phyloP scores from a whole-genome alignment of 2,329 filamentous ascomycete species.

The Endothia cerciana region DNA sequence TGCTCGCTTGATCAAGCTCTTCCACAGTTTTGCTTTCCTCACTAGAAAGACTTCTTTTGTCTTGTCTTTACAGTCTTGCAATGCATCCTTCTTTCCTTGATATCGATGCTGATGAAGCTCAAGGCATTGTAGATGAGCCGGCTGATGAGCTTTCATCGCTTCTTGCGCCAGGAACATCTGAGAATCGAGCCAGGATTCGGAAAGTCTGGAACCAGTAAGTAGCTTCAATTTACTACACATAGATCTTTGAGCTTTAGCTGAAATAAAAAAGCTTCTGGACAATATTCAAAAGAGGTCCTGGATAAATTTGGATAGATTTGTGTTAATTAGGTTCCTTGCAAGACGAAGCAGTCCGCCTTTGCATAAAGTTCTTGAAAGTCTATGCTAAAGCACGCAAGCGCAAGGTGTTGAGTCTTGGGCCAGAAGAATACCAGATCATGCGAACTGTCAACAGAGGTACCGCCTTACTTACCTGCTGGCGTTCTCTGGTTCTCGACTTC shows the following conservation, averaged over 20 bases:
- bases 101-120: conserved; percentile 8
- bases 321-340: neutral
- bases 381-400: neutral
- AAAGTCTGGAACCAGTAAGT: conserved; percentile 12
- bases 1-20: neutral
- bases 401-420: neutral
- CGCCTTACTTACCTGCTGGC: too few relatives aligned
- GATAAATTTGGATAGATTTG: conserved; percentile 7
- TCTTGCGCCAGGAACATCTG: neutral
- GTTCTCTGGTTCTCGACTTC: too few relatives aligned
- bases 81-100: conserved; percentile 2
- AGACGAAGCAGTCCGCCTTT: neutral
- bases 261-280: neutral
- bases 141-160: neutral
- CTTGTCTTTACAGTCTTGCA: too few relatives aligned
- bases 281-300: neutral
- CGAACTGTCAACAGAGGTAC: neutral
- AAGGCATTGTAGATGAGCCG: neutral
- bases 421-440: neutral
- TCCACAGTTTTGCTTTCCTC: neutral
- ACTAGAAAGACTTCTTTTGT: too few relatives aligned
- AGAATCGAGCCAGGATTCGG: neutral
- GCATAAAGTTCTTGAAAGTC: neutral
- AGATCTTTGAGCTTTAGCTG: neutral
- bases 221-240: neutral